phyloP scores from a whole-genome alignment of 1,284 basidiomycete genomes.

The Abortiporus biennis region DNA sequence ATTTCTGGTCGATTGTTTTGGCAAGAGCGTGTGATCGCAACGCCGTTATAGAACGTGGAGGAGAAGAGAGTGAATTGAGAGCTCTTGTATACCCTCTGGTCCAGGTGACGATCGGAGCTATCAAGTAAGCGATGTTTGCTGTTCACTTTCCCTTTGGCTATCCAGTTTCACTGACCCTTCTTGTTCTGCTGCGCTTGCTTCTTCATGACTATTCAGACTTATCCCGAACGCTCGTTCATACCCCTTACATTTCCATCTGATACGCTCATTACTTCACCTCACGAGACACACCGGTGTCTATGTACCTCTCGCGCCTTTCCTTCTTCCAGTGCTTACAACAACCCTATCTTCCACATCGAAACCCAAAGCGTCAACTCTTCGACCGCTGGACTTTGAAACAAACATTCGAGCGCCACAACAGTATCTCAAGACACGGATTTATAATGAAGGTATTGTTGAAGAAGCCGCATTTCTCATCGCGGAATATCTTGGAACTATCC shows the following conservation, averaged over 20 bases:
- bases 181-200: neutral
- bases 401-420: conserved; percentile 85
- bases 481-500: conserved; percentile 66
- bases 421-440: conserved; percentile 87
- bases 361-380: conserved; percentile 84
- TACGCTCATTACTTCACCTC: conserved; percentile 69
- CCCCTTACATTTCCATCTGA: conserved; percentile 74
- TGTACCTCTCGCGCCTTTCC: conserved; percentile 82
- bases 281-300: conserved; percentile 79
- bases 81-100: conserved; percentile 93
- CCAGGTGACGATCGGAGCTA: conserved; percentile 89
- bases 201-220: conserved; percentile 54
- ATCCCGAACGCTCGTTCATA: conserved; percentile 79
- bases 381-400: conserved; percentile 86
- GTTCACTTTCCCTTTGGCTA: no score
- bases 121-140: no score
- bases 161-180: neutral
- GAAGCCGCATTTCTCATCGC: conserved; percentile 77
- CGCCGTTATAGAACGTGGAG: conserved; percentile 42
- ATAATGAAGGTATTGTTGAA: conserved; percentile 79
- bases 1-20: conserved; percentile 95
- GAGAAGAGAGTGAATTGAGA: conserved; percentile 73
- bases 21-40: conserved; percentile 70
- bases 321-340: conserved; percentile 84
- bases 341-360: conserved; percentile 69